Conservation (phyloP, 768 basidiomycete genomes). For the Glaciozyma martinii region DNA sequence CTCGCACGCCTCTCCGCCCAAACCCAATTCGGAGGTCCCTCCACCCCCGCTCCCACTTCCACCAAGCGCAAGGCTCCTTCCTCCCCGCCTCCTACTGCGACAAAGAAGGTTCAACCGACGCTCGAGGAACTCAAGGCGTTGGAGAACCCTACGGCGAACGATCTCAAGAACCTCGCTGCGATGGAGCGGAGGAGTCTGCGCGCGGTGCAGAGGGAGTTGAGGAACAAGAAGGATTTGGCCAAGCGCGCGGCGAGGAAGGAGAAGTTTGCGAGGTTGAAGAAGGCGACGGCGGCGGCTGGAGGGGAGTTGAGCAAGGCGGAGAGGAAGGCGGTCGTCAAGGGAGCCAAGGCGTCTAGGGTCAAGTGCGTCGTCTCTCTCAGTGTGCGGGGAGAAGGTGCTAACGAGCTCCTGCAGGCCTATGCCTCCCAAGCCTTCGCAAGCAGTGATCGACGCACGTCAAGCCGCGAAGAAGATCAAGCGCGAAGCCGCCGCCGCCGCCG, state of each 20-base stretch:
- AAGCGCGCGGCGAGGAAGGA: background rate
- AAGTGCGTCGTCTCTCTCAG: background rate
- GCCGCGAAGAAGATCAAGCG: background rate
- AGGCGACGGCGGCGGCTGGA: background rate
- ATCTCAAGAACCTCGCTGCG: background rate
- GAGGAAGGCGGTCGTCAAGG: background rate
- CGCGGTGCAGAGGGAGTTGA: background rate
- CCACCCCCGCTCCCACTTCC: background rate
- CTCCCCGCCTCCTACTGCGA: too few species aligned
- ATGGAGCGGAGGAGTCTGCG: too few species aligned
- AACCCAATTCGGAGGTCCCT: constrained; percentile 20
- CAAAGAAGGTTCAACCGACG: background rate
- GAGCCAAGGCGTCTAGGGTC: background rate
- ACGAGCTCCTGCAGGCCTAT: background rate
- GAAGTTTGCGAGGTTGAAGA: background rate
- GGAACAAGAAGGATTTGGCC: background rate
- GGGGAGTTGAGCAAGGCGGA: background rate
- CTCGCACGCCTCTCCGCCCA: constrained; percentile 15
- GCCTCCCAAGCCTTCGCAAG: background rate
- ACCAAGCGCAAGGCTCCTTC: background rate
- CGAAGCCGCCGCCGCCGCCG: background rate
- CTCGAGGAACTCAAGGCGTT: background rate
- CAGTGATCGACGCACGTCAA: background rate
- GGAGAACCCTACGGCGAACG: background rate
- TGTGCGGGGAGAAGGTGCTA: background rate